Evolutionary conservation across 1,284 basidiomycete genomes (phyloP).

Genomic region (Leccinum pachyderme): DNA sequence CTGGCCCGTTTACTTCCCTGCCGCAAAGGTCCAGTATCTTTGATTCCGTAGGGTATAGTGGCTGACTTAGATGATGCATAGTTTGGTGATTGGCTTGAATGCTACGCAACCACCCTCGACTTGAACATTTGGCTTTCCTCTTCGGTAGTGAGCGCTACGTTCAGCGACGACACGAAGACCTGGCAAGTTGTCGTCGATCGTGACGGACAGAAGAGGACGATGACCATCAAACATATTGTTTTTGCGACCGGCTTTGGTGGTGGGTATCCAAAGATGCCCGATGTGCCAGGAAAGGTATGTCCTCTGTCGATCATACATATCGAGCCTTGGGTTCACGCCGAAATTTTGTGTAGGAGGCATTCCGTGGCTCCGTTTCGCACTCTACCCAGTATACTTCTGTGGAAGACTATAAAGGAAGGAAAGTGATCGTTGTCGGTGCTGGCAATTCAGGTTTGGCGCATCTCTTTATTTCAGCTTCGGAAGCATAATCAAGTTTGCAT

Average conservation of each 20-base stretch:
- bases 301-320: neutral
- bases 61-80: conserved; percentile 13
- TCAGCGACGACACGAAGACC: conserved; percentile 26
- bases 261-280: conserved; percentile 35
- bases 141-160: conserved; percentile 37
- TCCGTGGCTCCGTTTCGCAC: conserved; percentile 33
- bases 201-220: conserved; percentile 19
- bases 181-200: conserved; percentile 36
- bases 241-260: conserved; percentile 40
- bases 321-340: neutral
- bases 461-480: neutral
- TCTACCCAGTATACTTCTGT: conserved; percentile 38
- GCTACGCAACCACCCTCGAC: conserved; percentile 51
- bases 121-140: conserved; percentile 54
- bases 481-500: neutral
- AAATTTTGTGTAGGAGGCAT: conserved; percentile 18
- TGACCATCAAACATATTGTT: conserved; percentile 37
- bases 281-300: conserved; percentile 23
- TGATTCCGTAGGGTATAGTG: neutral
- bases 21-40: conserved; percentile 28
- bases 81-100: conserved; percentile 60
- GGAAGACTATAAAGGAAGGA: conserved; percentile 28
- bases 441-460: conserved; percentile 28
- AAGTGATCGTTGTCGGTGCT: conserved; percentile 19
- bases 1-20: conserved; percentile 39